Evolutionary conservation across 106 monocot species (phyloP), one percentile per base, ranked within the genome.

Genomic region (Posidonia australis): DNA sequence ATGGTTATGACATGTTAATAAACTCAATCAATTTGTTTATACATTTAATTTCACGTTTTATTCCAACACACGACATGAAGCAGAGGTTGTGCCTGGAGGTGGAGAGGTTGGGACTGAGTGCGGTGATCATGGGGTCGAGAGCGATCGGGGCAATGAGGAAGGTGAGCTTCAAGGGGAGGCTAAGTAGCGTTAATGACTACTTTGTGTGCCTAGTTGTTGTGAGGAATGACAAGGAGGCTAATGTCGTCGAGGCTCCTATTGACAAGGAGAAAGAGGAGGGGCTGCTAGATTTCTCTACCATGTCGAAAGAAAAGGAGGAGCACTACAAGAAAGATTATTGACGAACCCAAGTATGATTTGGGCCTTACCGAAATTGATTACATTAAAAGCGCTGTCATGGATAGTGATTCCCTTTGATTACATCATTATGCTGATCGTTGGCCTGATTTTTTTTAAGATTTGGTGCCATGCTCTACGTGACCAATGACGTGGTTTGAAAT

Each of bases 11-110:
- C n/a, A n/a, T n/a, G n/a, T n/a, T n/a, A n/a, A n/a, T n/a, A n/a
- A n/a, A n/a, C n/a, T n/a, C n/a, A n/a, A n/a, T n/a, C n/a, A n/a
- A n/a, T n/a, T n/a, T n/a, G n/a, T n/a, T n/a, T n/a, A n/a, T n/a
- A n/a, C n/a, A n/a, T n/a, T n/a, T n/a, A n/a, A n/a, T n/a, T n/a
- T n/a, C n/a, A n/a, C n/a, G n/a, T n/a, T n/a, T n/a, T n/a, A n/a
- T n/a, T n/a, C n/a, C n/a, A n/a, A n/a, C n/a, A n/a, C 76, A 80
- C 52, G 76, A 73, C 49, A 73, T 73, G 73, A 73, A 73, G 66
- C 66, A 73, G 73, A 65, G 73, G 66, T 58, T 73, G 11, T 73
- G 73, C 44, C 57, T 73, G 25, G 73, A 73, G 73, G 73, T 73
- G 12, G 73, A 73, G 73, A 42, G 73, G 66, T 44, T 73, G 29